These are phyloP conservation scores for Prunus padus DNA, from an alignment of 306 rosid species.

Conservation along the genomic window DNA sequence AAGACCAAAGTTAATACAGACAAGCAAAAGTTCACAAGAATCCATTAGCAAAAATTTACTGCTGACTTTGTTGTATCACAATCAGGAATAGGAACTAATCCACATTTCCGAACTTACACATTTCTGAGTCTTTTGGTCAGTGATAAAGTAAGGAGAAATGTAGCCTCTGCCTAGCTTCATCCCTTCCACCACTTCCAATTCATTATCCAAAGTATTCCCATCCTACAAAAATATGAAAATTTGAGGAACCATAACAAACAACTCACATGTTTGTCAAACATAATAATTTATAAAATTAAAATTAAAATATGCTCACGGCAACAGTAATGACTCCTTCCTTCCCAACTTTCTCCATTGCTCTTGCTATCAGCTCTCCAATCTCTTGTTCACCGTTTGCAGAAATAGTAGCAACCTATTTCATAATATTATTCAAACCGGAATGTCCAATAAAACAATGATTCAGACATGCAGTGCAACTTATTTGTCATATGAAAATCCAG, in stretches of 20 bases:
- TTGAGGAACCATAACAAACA: conserved; percentile 5
- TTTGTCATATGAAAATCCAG: not conserved
- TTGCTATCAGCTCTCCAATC: conserved; percentile 88
- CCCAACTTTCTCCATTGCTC: conserved; percentile 98
- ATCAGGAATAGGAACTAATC: not conserved
- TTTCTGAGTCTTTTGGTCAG: conserved; percentile 79
- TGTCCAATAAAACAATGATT: not conserved
- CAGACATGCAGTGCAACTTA: not conserved
- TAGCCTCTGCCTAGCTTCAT: conserved; percentile 86
- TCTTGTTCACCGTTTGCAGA: conserved; percentile 93
- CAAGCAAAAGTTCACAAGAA: not conserved
- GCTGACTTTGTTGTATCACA: not conserved
- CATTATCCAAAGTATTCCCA: conserved; percentile 91
- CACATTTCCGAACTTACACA: conserved; percentile 61
- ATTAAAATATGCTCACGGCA: conserved; percentile 47
- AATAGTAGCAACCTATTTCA: conserved; percentile 79
- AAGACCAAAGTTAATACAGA: not conserved
- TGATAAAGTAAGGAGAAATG: conserved; percentile 89
- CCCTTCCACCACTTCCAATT: conserved; percentile 97
- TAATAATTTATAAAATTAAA: conserved; percentile 4
- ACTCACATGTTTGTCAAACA: not conserved
- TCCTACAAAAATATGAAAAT: conserved; percentile 54
- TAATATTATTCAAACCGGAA: conserved; percentile 13
- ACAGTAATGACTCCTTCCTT: conserved; percentile 96
- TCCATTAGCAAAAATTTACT: conserved; percentile 6